phyloP scores from a whole-genome alignment of 31 red algal species.

The Asparagopsis taxiformis region DNA sequence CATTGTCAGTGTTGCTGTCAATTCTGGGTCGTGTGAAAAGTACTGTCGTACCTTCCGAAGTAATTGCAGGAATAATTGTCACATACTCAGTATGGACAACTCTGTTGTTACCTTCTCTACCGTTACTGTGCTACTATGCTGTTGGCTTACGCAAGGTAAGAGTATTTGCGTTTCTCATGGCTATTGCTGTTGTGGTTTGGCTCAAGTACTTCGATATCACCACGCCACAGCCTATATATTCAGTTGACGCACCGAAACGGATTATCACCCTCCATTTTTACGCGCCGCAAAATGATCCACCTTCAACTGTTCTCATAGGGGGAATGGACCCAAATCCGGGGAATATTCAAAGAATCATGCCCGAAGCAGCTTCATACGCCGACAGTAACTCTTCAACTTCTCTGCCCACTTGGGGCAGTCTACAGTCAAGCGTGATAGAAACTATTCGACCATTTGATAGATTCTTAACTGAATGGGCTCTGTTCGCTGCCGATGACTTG shows the following conservation, averaged over 20 bases:
- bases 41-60: slow-evolving; percentile 34
- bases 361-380: neutral
- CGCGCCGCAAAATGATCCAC: slow-evolving; percentile 27
- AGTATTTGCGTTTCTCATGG: slow-evolving; percentile 4
- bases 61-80: slow-evolving; percentile 45
- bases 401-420: slow-evolving; percentile 36
- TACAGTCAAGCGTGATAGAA: slow-evolving; percentile 35
- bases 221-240: slow-evolving; percentile 10
- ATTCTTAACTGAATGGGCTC: slow-evolving; percentile 23
- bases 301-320: slow-evolving; percentile 15
- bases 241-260: slow-evolving; percentile 46
- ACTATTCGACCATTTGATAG: slow-evolving; percentile 19
- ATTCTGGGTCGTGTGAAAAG: slow-evolving; percentile 38
- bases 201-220: neutral
- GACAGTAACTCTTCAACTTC: neutral
- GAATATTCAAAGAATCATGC: slow-evolving; percentile 15
- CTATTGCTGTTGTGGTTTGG: slow-evolving; percentile 8
- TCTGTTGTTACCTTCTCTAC: slow-evolving; percentile 24
- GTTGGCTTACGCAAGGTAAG: slow-evolving; percentile 22
- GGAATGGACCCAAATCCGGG: slow-evolving; percentile 19
- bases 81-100: slow-evolving; percentile 15
- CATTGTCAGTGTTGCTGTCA: slow-evolving; percentile 22
- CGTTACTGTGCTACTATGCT: slow-evolving; percentile 41
- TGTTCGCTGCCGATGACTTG: slow-evolving; percentile 12
- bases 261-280: slow-evolving; percentile 36